Base-by-base conservation (phyloP, 345 rosid species). In the Tarenaya hassleriana region DNA sequence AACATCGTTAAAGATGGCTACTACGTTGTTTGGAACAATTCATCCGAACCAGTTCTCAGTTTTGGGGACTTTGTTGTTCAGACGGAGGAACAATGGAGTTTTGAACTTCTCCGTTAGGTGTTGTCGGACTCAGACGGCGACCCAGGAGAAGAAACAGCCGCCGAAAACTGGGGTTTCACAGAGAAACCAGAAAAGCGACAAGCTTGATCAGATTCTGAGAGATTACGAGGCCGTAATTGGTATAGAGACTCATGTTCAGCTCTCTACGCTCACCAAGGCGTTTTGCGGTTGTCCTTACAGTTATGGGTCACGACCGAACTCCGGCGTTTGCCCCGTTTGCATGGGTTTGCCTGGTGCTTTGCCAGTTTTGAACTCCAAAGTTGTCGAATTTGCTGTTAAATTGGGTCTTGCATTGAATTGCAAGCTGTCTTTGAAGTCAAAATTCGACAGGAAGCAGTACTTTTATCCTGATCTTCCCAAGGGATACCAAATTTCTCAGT, bases 291-390 rank as follows among this genome's bases (percentile, higher is more conserved):
- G 98, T 54, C 92, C 95, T 38, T 84, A 84, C 84, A 79, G 55
- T 58, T 91, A 80, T 44, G 96, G 96, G 12, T 74, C 80, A 21
- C 70, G 66, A 24, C 92, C 98, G 13, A 91, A 87, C 66, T 70
- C 90, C 33, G 73, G 73, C 40, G 55, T 87, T 37, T 87, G 96
- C 62, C 98, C 98, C 9, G 69, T 91, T 34, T 91, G 98, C 76
- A 79, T 84, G 96, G 96, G 98, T 16, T 73, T 91, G 63, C 98
- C 98, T n/a, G 90, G 98, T 47, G 84, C 98, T 47, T 70, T 91
- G 42, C 98, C 98, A 0, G 86, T 84, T 67, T 63, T 87, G 56
- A 92, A 78, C 73, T 81, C 90, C 0, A 92, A 83, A 75, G 95
- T 83, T 49, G 80, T 87, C 40, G 95, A 87, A 54, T 83, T 67